Evolutionary conservation across 441 rosid genomes (phyloP).

Genomic region (Omphalea diandra): DNA sequence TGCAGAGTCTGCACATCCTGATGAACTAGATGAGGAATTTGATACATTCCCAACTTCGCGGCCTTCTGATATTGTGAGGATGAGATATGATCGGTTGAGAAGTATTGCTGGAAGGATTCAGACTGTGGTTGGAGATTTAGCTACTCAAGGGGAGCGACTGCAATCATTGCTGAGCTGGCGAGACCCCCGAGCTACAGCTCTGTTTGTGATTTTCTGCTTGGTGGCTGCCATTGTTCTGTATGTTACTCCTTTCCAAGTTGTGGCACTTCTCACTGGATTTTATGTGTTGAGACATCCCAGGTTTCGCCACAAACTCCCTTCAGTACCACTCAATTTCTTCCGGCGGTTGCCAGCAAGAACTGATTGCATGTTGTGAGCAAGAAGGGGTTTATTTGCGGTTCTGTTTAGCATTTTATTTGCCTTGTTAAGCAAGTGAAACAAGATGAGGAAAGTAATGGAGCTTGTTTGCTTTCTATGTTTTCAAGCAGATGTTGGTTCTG

Average conservation of each 20-base stretch:
- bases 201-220: constrained; percentile 82
- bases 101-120: constrained; percentile 94
- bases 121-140: constrained; percentile 93
- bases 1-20: constrained; percentile 82
- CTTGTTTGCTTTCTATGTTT: constrained; percentile 25
- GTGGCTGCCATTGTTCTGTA: constrained; percentile 78
- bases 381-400: constrained; percentile 9
- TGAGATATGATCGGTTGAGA: constrained; percentile 90
- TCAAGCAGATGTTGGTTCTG: constrained; percentile 22
- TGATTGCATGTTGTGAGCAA: constrained; percentile 77
- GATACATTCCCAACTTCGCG: constrained; percentile 86
- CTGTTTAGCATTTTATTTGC: constrained; percentile 23
- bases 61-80: constrained; percentile 68
- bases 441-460: constrained; percentile 29
- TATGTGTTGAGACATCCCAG: constrained; percentile 93
- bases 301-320: constrained; percentile 86
- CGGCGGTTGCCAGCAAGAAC: constrained; percentile 95
- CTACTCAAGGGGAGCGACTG: constrained; percentile 93
- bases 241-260: constrained; percentile 87
- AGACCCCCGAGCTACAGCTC: constrained; percentile 88
- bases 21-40: constrained; percentile 93
- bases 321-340: constrained; percentile 96
- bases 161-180: constrained; percentile 96
- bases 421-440: constrained; percentile 15
- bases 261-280: constrained; percentile 68